A percentile compares a stretch with the other conserved stretches of the same genome.
Conservation (phyloP, 495 filamentous ascomycete species). For the Penicillium angulare region DNA sequence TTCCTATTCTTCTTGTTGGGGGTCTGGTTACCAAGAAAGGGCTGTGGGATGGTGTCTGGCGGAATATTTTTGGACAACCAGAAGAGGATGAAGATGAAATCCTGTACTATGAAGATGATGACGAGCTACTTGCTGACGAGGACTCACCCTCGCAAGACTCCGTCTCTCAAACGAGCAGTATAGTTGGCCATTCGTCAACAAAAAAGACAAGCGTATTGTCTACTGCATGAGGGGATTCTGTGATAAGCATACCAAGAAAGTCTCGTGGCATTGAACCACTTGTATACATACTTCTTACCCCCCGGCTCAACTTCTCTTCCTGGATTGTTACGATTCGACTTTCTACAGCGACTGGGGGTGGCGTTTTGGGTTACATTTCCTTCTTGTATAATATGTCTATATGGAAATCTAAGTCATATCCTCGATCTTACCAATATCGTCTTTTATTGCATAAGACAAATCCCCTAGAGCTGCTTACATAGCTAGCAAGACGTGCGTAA, state of each 20-base stretch:
- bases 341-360: constrained; percentile 26
- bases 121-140: constrained; percentile 22
- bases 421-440: too few relatives aligned
- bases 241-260: neutral
- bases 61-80: constrained; percentile 54
- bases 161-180: neutral
- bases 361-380: constrained; percentile 17
- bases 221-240: neutral
- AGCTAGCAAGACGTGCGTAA: too few relatives aligned
- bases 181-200: neutral
- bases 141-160: neutral
- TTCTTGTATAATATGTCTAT: constrained; percentile 27
- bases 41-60: constrained; percentile 83
- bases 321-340: constrained; percentile 10
- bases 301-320: neutral
- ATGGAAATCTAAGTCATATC: too few relatives aligned
- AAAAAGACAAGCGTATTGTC: neutral
- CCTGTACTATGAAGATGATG: constrained; percentile 39
- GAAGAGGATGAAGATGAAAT: constrained; percentile 46
- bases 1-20: constrained; percentile 86
- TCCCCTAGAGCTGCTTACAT: too few relatives aligned
- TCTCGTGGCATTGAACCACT: neutral
- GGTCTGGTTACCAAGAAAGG: constrained; percentile 95
- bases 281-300: constrained; percentile 1
- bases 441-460: too few relatives aligned